phyloP scores from a whole-genome alignment of 768 basidiomycete species.

The Boletellus ananas region DNA sequence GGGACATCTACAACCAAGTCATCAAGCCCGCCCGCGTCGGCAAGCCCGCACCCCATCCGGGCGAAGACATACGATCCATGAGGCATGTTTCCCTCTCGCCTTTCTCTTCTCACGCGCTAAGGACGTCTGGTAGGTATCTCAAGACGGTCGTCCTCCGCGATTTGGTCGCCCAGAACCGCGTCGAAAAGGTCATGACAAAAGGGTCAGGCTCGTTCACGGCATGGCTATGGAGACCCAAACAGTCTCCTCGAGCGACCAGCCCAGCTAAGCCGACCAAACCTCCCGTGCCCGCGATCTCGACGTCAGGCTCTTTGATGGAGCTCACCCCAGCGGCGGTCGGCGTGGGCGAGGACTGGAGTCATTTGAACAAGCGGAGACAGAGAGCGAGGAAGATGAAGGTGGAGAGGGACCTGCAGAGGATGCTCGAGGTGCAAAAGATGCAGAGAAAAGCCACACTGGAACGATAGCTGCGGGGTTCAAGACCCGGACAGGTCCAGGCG shows the following conservation, averaged over 20 bases:
- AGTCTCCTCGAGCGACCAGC: not conserved
- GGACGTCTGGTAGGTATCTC: constrained; percentile 41
- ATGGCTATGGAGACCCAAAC: constrained; percentile 40
- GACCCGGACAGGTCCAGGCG: no score
- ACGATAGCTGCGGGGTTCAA: not conserved
- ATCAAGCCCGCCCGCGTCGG: constrained; percentile 8
- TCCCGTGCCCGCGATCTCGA: not conserved
- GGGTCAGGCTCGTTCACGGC: constrained; percentile 27
- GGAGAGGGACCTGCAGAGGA: constrained; percentile 36
- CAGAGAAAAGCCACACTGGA: constrained; percentile 3
- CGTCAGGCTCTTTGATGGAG: not conserved
- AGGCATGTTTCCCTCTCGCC: constrained; percentile 32
- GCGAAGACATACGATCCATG: constrained; percentile 53
- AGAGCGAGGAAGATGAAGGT: constrained; percentile 46
- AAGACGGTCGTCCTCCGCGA: constrained; percentile 50
- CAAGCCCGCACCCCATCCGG: constrained; percentile 36
- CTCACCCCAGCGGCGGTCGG: constrained; percentile 29
- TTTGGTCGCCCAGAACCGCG: constrained; percentile 38
- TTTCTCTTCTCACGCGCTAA: not conserved
- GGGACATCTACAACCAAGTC: constrained; percentile 25
- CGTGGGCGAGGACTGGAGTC: constrained; percentile 44
- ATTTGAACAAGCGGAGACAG: constrained; percentile 54
- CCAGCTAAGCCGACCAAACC: not conserved
- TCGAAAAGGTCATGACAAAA: constrained; percentile 39
- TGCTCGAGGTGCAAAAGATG: constrained; percentile 34